These are phyloP conservation scores for Ettlia oleoabundans DNA, from an alignment of 139 green algal species.

Conservation along the genomic window DNA sequence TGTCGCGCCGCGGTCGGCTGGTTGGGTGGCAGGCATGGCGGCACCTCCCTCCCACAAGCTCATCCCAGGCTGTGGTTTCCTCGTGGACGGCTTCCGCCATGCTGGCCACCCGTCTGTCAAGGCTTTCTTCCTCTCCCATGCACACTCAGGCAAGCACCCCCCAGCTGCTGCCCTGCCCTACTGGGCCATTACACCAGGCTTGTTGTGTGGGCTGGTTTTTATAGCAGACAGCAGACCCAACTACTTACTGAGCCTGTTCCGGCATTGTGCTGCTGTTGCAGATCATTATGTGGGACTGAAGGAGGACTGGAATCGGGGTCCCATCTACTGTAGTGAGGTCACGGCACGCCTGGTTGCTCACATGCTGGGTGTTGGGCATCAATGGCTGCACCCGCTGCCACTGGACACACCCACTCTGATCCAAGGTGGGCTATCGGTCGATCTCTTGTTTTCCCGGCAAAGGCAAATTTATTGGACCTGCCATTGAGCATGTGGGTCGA, in stretches of 20 bases:
- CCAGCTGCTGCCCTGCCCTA: too few species aligned
- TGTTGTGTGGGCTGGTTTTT: too few species aligned
- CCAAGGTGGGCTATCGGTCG: conserved; percentile 47
- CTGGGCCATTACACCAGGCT: too few species aligned
- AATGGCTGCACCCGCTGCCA: conserved; percentile 53
- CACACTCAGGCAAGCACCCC: conserved; percentile 71
- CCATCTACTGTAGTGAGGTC: conserved; percentile 82
- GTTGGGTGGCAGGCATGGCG: background rate
- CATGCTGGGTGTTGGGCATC: conserved; percentile 55
- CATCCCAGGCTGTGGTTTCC: conserved; percentile 54
- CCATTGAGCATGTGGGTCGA: too few species aligned
- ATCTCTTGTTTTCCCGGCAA: too few species aligned
- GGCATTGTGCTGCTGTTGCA: conserved; percentile 36
- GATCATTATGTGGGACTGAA: conserved; percentile 86
- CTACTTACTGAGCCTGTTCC: background rate
- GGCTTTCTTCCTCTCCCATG: conserved; percentile 73
- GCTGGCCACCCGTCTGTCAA: background rate
- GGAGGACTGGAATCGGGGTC: conserved; percentile 69
- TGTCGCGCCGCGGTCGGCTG: too few species aligned
- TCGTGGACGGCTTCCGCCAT: conserved; percentile 65
- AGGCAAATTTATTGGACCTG: too few species aligned
- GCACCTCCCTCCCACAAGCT: conserved; percentile 9
- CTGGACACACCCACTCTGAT: conserved; percentile 54
- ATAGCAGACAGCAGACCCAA: background rate
- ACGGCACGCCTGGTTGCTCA: conserved; percentile 67